Evolutionary conservation across 192 early-diverging fungal genomes (phyloP).

Genomic region (Mortierella alpina): DNA sequence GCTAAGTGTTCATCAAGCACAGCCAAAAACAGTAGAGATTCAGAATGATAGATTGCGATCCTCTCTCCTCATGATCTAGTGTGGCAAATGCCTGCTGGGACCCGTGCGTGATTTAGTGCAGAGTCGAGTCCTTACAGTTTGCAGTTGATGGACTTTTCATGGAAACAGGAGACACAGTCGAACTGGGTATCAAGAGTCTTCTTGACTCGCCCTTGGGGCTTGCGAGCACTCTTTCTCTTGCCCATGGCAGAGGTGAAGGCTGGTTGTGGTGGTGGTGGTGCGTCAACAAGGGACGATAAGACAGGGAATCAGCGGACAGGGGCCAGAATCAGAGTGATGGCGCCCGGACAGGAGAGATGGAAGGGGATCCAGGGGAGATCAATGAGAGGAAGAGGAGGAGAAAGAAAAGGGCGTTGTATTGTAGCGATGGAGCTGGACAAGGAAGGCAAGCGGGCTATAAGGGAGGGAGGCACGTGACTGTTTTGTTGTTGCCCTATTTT

Average conservation of each 20-base stretch:
- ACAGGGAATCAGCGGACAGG: neutral
- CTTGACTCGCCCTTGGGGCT: constrained; percentile 72
- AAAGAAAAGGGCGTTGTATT: neutral
- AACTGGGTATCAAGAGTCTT: constrained; percentile 79
- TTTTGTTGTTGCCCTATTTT: neutral
- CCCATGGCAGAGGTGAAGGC: constrained; percentile 22
- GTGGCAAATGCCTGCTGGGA: neutral
- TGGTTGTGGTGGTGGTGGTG: neutral
- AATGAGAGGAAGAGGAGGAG: neutral
- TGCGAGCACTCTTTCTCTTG: constrained; percentile 65
- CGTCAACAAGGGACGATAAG: neutral
- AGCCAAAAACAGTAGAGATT: too few species aligned
- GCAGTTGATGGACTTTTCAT: constrained; percentile 81
- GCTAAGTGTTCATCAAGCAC: constrained; percentile 42
- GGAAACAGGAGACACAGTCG: constrained; percentile 88
- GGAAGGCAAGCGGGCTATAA: too few species aligned
- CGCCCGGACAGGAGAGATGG: too few species aligned
- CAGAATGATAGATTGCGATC: neutral
- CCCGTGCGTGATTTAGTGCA: neutral
- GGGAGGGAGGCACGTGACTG: too few species aligned
- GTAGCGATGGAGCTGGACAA: constrained; percentile 1
- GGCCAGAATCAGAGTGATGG: too few species aligned
- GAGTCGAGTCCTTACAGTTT: constrained; percentile 69
- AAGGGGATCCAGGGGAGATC: neutral
- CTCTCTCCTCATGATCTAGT: too few species aligned